Base-by-base conservation (phyloP, 495 filamentous ascomycete species). In the Durotheca rogersii region DNA sequence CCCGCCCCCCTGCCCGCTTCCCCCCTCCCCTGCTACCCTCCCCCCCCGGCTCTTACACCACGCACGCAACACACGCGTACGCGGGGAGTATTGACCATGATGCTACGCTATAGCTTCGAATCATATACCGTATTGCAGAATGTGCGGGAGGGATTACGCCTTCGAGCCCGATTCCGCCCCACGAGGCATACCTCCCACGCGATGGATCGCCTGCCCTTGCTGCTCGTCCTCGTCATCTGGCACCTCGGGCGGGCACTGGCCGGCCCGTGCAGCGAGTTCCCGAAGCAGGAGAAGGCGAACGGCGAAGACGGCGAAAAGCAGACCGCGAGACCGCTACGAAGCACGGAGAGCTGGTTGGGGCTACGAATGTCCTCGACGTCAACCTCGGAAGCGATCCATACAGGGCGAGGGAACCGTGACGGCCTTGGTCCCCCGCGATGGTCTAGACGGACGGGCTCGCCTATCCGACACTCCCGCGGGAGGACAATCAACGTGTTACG, bases 201-300 rank as follows among this genome's bases (percentile, higher is more conserved):
- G 7, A 71, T 86, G 19, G 82, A 86, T 36, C 75, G 78, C 0
- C 47, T 76, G 0, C 80, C 82, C 1, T 86, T 86, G 80, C 56
- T 81, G 36, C 5, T 76, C 0, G 41, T 76, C 2, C 68, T 82
- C 16, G 73, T 70, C 23, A 25, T 81, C 1, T 55, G 72, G 3
- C 78, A 86, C 52, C 81, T 80, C 0, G 81, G 81, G 0, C 62
- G 67, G 9, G 68, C 77, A 11, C 67, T 86, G 36, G 61, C 65
- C 1, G 78, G 77, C 0, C 70, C 71, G 0, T 69, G 75, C 11
- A 59, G 61, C 43, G 60, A 66, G 44, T 71, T 74, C 47, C 58
- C 66, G 27, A 66, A 53, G 46, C 53, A 60, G 50, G 53, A 38
- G 17, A 57, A 56, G 30, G 60, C 53, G n/a, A n/a, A n/a, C 41